phyloP scores from a whole-genome alignment of 306 rosid genomes.

The Fragaria vesca region DNA sequence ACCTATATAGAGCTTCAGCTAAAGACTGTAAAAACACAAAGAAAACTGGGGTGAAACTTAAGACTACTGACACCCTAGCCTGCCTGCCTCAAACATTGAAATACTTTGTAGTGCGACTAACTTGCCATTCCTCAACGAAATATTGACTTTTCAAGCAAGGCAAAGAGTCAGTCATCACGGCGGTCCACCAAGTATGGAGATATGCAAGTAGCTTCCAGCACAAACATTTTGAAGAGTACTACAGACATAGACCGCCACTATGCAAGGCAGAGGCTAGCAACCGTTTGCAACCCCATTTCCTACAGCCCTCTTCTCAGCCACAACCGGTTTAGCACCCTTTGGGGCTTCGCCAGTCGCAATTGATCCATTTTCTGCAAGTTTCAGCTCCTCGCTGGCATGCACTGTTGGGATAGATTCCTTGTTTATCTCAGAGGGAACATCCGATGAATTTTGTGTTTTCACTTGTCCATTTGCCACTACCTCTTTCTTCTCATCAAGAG shows the following conservation, averaged over 20 bases:
- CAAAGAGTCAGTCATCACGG: constrained; percentile 37
- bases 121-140: constrained; percentile 42
- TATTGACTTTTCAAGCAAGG: constrained; percentile 39
- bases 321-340: constrained; percentile 78
- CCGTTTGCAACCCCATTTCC: constrained; percentile 74
- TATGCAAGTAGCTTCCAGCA: constrained; percentile 26
- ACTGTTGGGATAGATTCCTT: constrained; percentile 40
- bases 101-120: constrained; percentile 27
- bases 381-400: constrained; percentile 37
- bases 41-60: constrained; percentile 35
- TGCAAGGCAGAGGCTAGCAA: constrained; percentile 42
- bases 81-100: constrained; percentile 48
- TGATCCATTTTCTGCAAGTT: constrained; percentile 51
- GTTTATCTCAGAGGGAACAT: constrained; percentile 42
- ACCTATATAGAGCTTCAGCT: constrained; percentile 59
- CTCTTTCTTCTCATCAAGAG: constrained; percentile 65
- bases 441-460: constrained; percentile 40
- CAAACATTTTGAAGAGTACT: background rate
- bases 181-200: constrained; percentile 26
- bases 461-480: constrained; percentile 44
- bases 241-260: constrained; percentile 43
- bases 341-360: constrained; percentile 71
- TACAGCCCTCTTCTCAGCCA: constrained; percentile 51
- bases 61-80: constrained; percentile 39
- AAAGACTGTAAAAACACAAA: constrained; percentile 54